phyloP scores from a whole-genome alignment of 1,284 basidiomycete genomes.

The Malassezia slooffiae region DNA sequence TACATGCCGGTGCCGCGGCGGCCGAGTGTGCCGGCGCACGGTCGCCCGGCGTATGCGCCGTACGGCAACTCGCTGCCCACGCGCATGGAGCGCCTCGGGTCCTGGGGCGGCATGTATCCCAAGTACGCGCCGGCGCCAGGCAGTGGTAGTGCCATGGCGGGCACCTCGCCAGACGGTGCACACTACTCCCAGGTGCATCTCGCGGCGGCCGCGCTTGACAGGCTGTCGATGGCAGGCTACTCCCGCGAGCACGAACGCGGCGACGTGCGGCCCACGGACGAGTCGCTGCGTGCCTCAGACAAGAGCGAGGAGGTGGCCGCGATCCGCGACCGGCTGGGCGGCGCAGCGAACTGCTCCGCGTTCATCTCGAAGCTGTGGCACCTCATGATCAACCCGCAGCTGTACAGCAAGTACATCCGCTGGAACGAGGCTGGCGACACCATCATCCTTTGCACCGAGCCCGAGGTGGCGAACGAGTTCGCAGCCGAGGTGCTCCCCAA shows the following conservation, averaged over 20 bases:
- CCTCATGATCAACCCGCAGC: constrained; percentile 41
- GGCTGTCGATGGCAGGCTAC: constrained; percentile 11
- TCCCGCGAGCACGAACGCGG: constrained; percentile 21
- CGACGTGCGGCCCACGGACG: constrained; percentile 12
- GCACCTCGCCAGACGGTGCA: constrained; percentile 2
- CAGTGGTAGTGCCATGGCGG: too few relatives aligned
- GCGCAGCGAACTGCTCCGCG: constrained; percentile 44
- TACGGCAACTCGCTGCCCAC: background rate
- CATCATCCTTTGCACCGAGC: constrained; percentile 42
- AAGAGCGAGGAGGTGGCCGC: constrained; percentile 41
- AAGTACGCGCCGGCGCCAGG: background rate
- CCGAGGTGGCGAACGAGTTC: constrained; percentile 40
- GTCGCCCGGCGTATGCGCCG: background rate
- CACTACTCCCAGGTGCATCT: constrained; percentile 11
- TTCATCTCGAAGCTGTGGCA: constrained; percentile 47
- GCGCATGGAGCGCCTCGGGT: background rate
- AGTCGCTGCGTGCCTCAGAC: constrained; percentile 13
- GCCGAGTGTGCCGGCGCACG: background rate
- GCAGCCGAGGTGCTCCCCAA: constrained; percentile 38
- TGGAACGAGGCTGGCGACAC: constrained; percentile 41
- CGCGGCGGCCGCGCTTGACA: constrained; percentile 14
- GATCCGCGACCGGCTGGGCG: constrained; percentile 41
- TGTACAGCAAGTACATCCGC: constrained; percentile 36
- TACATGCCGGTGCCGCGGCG: too few relatives aligned
- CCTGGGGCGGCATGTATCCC: background rate